These are phyloP conservation scores for Melanomma pulvis-pyrius DNA, from an alignment of 495 filamentous ascomycete genomes.

Conservation along the genomic window DNA sequence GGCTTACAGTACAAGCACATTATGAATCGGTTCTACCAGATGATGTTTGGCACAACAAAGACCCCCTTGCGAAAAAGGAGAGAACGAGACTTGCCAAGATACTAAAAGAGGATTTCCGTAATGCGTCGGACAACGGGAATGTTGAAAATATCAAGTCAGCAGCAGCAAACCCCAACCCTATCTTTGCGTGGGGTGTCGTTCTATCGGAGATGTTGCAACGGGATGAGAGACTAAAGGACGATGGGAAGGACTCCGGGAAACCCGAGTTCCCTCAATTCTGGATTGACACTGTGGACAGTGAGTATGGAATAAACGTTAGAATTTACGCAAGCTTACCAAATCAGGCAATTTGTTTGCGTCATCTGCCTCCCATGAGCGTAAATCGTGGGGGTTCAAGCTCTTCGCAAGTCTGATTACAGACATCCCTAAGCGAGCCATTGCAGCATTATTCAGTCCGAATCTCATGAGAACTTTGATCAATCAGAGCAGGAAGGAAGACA, in stretches of 20 bases:
- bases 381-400: slow-evolving; percentile 87
- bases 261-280: slow-evolving; percentile 75
- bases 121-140: slow-evolving; percentile 49
- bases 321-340: slow-evolving; percentile 1
- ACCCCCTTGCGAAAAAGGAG: slow-evolving; percentile 70
- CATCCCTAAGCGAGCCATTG: slow-evolving; percentile 51
- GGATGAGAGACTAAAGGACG: slow-evolving; percentile 40
- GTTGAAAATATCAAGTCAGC: slow-evolving; percentile 51
- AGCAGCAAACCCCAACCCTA: slow-evolving; percentile 75
- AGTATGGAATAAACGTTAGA: slow-evolving; percentile 43
- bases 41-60: slow-evolving; percentile 71
- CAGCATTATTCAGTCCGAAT: slow-evolving; percentile 74
- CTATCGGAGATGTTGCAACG: slow-evolving; percentile 51
- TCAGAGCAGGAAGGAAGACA: slow-evolving; percentile 79
- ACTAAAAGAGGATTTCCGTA: slow-evolving; percentile 72
- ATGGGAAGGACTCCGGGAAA: slow-evolving; percentile 38
- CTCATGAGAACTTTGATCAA: slow-evolving; percentile 82
- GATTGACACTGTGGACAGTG: slow-evolving; percentile 84
- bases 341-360: slow-evolving; percentile 79
- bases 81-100: slow-evolving; percentile 67
- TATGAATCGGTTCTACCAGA: slow-evolving; percentile 65
- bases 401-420: slow-evolving; percentile 70
- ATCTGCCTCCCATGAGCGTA: slow-evolving; percentile 79
- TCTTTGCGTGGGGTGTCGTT: slow-evolving; percentile 86
- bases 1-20: slow-evolving; percentile 67